These are phyloP conservation scores for Talinum fruticosum DNA, from an alignment of 148 eudicot species.

Conservation along the genomic window DNA sequence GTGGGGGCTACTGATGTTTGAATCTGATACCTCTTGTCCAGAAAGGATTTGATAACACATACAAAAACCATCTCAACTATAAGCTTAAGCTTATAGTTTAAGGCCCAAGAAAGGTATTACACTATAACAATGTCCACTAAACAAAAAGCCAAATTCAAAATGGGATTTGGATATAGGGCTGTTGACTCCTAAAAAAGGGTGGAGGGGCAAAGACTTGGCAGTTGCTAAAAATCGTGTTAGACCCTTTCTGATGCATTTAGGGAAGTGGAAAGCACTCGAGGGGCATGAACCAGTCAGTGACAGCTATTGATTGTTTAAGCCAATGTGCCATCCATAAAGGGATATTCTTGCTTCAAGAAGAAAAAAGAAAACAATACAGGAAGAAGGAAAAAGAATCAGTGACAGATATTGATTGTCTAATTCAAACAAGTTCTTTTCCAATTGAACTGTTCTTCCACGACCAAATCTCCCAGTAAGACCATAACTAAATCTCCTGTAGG, in stretches of 20 bases:
- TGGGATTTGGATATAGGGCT: not conserved
- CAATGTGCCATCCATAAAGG: constrained; percentile 2
- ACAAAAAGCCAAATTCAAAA: not conserved
- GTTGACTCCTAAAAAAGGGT: not conserved
- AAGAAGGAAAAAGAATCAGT: not conserved
- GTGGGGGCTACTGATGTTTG: too few species aligned
- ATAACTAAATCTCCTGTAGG: not conserved
- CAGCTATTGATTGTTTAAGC: too few species aligned
- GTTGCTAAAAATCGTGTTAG: too few species aligned
- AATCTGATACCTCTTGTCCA: too few species aligned
- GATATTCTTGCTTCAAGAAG: not conserved
- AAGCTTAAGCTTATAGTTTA: too few species aligned
- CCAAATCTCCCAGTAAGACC: not conserved
- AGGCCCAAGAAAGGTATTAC: too few species aligned
- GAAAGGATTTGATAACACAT: too few species aligned
- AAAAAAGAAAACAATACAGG: not conserved
- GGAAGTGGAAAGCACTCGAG: not conserved
- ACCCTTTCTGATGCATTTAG: not conserved
- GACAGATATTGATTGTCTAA: not conserved
- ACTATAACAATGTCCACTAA: too few species aligned
- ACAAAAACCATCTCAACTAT: too few species aligned
- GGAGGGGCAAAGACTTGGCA: too few species aligned
- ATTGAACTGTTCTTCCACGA: not conserved
- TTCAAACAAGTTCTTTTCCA: not conserved
- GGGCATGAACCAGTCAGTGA: not conserved